Evolutionary conservation across 139 green algal genomes (phyloP).

Genomic region (Ostreobium quekettii): DNA sequence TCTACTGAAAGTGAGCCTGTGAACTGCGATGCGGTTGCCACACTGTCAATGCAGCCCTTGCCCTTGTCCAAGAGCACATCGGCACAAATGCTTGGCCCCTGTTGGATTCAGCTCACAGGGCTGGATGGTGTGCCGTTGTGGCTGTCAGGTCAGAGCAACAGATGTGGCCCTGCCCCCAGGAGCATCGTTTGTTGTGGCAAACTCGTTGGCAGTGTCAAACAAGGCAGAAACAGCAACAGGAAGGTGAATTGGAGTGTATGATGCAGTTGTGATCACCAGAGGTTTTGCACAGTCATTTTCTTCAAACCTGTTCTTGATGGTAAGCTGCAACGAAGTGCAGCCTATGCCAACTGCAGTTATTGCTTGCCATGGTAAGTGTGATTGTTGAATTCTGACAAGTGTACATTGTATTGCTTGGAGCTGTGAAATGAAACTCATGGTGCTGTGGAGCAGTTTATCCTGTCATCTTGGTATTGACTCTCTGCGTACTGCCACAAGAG

Average conservation of each 20-base stretch:
- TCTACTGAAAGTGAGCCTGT: not conserved
- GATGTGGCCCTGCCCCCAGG: conserved; percentile 73
- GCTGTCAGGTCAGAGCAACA: conserved; percentile 57
- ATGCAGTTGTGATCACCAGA: no score
- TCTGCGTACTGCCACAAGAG: not conserved
- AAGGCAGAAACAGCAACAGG: conserved; percentile 79
- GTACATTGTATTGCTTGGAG: no score
- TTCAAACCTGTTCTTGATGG: no score
- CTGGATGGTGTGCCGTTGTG: not conserved
- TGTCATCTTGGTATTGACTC: not conserved
- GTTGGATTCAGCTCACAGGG: not conserved
- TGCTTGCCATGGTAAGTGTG: no score
- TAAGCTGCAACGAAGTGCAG: no score
- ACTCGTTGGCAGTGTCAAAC: conserved; percentile 83
- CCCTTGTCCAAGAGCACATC: not conserved
- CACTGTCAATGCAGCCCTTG: not conserved
- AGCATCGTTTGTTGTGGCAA: conserved; percentile 86
- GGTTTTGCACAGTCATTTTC: no score
- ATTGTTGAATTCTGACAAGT: no score
- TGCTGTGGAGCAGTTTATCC: no score
- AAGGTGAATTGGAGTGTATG: no score
- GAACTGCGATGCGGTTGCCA: not conserved
- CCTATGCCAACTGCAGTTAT: no score
- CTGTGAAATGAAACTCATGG: no score
- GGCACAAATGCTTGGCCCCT: not conserved